Evolutionary conservation across 768 basidiomycete species (phyloP).

Genomic region (Mycena alexandri): DNA sequence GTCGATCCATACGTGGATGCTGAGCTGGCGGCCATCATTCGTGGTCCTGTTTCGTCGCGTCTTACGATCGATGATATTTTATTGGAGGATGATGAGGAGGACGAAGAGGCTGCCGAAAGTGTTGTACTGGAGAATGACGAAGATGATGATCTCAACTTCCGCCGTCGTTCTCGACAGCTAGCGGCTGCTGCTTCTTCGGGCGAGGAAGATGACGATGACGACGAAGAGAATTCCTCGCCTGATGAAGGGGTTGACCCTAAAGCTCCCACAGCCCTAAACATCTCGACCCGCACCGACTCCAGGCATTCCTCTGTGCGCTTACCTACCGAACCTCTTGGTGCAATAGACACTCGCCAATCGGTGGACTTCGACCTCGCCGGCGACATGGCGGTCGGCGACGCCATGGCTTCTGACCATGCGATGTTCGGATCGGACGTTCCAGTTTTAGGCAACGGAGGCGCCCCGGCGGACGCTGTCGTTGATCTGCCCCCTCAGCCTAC

Average conservation of each 20-base stretch:
- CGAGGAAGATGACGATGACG: slow-evolving; percentile 59
- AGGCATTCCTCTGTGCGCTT: slow-evolving; percentile 16
- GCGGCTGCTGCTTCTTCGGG: slow-evolving; percentile 52
- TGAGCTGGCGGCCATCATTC: slow-evolving; percentile 57
- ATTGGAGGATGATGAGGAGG: slow-evolving; percentile 29
- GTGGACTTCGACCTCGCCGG: slow-evolving; percentile 41
- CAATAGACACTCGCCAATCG: slow-evolving; percentile 24
- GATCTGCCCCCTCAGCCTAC: slow-evolving; percentile 6
- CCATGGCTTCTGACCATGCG: slow-evolving; percentile 49
- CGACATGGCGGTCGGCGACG: slow-evolving; percentile 51
- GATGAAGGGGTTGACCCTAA: slow-evolving; percentile 41
- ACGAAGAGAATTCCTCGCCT: slow-evolving; percentile 51
- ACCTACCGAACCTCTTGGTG: slow-evolving; percentile 15
- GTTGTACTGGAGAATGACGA: slow-evolving; percentile 35
- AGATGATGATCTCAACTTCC: slow-evolving; percentile 34
- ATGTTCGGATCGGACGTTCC: slow-evolving; percentile 36
- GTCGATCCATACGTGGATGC: slow-evolving; percentile 9
- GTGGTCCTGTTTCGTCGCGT: slow-evolving; percentile 50
- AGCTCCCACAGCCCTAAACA: not conserved
- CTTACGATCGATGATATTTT: slow-evolving; percentile 45
- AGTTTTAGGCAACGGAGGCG: not conserved
- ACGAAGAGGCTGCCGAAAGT: slow-evolving; percentile 23
- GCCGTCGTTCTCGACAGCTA: slow-evolving; percentile 42
- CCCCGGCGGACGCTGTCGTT: not conserved
- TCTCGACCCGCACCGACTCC: slow-evolving; percentile 6